Evolutionary conservation across 1,284 basidiomycete genomes (phyloP).

Genomic region (Clitocybe nebularis): DNA sequence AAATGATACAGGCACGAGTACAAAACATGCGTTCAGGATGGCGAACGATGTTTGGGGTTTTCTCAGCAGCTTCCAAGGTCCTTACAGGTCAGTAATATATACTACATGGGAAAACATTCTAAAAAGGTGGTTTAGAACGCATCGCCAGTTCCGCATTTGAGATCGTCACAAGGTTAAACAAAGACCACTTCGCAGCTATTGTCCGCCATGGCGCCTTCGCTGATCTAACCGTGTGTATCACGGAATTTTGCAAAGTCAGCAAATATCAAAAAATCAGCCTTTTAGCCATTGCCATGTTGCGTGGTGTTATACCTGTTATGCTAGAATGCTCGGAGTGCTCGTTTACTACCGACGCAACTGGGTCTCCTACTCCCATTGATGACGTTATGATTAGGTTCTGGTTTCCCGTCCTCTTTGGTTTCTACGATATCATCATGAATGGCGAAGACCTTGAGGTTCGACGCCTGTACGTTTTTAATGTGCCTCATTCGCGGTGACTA

Average conservation of each 20-base stretch:
- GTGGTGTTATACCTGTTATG: slow-evolving; percentile 91
- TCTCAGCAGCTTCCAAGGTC: slow-evolving; percentile 94
- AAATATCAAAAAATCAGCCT: slow-evolving; percentile 98
- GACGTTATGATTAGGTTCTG: slow-evolving; percentile 94
- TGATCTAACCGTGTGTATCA: slow-evolving; percentile 95
- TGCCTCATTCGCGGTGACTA: neutral
- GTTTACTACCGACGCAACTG: slow-evolving; percentile 38
- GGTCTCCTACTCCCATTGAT: slow-evolving; percentile 43
- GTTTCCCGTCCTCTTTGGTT: slow-evolving; percentile 95
- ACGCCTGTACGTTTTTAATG: slow-evolving; percentile 79
- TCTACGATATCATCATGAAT: slow-evolving; percentile 99
- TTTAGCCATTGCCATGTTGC: slow-evolving; percentile 94
- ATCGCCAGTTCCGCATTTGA: slow-evolving; percentile 95
- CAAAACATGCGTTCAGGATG: slow-evolving; percentile 97
- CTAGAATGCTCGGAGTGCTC: slow-evolving; percentile 80
- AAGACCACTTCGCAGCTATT: slow-evolving; percentile 87
- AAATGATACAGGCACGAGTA: slow-evolving; percentile 96
- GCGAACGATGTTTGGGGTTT: slow-evolving; percentile 99
- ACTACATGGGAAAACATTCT: neutral
- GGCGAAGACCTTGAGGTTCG: slow-evolving; percentile 98
- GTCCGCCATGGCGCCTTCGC: slow-evolving; percentile 93
- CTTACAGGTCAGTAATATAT: slow-evolving; percentile 60
- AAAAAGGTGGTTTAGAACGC: slow-evolving; percentile 60
- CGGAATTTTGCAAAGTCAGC: slow-evolving; percentile 98
- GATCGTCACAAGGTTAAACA: slow-evolving; percentile 89